These are phyloP conservation scores for Hortiboletus campestris DNA, from an alignment of 768 basidiomycete species.

Conservation along the genomic window DNA sequence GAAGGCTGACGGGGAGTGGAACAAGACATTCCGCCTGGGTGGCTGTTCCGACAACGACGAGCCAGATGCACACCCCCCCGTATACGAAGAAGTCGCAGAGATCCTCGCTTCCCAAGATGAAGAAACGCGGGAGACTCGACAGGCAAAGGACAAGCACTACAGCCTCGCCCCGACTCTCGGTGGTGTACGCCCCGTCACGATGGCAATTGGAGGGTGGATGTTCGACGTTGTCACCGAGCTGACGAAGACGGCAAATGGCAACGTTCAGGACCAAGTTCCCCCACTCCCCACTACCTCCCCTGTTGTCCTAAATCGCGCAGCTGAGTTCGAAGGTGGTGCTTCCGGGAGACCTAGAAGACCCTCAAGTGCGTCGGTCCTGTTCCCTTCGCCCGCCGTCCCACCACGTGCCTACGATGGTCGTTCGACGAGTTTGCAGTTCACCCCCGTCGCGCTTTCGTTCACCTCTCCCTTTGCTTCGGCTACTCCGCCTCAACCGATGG, in stretches of 20 bases:
- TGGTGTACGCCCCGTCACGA: slow-evolving; percentile 52
- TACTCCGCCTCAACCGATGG: slow-evolving; percentile 16
- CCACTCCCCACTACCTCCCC: slow-evolving; percentile 19
- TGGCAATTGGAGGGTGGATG: slow-evolving; percentile 73
- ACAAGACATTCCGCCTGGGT: slow-evolving; percentile 64
- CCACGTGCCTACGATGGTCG: slow-evolving; percentile 29
- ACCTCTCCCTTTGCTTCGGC: slow-evolving; percentile 22
- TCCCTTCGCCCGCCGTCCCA: slow-evolving; percentile 30
- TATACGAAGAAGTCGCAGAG: slow-evolving; percentile 42
- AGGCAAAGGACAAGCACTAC: slow-evolving; percentile 37
- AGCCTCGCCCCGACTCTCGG: slow-evolving; percentile 37
- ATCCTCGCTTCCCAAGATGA: slow-evolving; percentile 47
- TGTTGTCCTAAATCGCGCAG: slow-evolving; percentile 19
- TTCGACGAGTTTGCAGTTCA: slow-evolving; percentile 61
- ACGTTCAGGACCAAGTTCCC: slow-evolving; percentile 4
- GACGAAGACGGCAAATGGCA: slow-evolving; percentile 33
- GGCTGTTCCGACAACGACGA: slow-evolving; percentile 48
- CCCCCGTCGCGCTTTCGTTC: slow-evolving; percentile 50
- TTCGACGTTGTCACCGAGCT: slow-evolving; percentile 73
- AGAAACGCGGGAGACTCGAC: slow-evolving; percentile 30
- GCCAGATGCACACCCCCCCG: slow-evolving; percentile 25
- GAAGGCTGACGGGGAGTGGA: slow-evolving; percentile 60
- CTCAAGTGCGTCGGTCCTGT: slow-evolving; percentile 39
- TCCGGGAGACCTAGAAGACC: slow-evolving; percentile 19
- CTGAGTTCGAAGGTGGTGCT: slow-evolving; percentile 23